Percentiles rank a stretch among this genome's conserved stretches.
Evolutionary conservation across 1,139 yeast species (phyloP).

Genomic region (Sugiyamaella xylanicola): DNA sequence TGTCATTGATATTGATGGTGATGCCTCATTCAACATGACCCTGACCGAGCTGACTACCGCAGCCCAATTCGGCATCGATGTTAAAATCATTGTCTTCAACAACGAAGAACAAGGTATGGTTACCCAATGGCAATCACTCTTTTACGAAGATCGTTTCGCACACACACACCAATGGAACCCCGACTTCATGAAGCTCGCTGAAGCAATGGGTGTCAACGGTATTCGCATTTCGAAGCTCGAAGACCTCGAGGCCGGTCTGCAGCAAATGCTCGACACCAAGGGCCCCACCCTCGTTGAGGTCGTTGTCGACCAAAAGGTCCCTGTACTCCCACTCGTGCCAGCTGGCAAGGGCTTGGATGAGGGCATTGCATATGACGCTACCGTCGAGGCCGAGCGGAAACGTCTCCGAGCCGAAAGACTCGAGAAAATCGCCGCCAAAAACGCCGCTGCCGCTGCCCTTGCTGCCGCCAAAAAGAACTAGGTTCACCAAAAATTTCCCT

Average conservation of each 20-base stretch:
- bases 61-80: conserved; percentile 88
- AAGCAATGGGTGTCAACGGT: conserved; percentile 89
- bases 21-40: conserved; percentile 97
- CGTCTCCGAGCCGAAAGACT: conserved; percentile 59
- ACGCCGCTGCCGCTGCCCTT: conserved; percentile 17
- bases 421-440: conserved; percentile 22
- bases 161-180: conserved; percentile 97
- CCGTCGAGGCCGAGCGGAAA: conserved; percentile 72
- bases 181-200: conserved; percentile 88
- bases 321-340: conserved; percentile 98
- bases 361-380: conserved; percentile 81
- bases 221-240: conserved; percentile 70
- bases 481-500: background rate
- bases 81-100: conserved; percentile 84
- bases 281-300: conserved; percentile 94
- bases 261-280: conserved; percentile 69
- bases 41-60: conserved; percentile 91
- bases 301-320: conserved; percentile 90
- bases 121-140: conserved; percentile 97
- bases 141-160: conserved; percentile 93
- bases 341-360: conserved; percentile 94
- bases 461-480: conserved; percentile 7
- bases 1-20: conserved; percentile 97
- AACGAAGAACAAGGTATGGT: conserved; percentile 99
- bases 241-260: conserved; percentile 62